Base-by-base conservation (phyloP, 176 grass and related monocot genomes). In the Triticum monococcum region DNA sequence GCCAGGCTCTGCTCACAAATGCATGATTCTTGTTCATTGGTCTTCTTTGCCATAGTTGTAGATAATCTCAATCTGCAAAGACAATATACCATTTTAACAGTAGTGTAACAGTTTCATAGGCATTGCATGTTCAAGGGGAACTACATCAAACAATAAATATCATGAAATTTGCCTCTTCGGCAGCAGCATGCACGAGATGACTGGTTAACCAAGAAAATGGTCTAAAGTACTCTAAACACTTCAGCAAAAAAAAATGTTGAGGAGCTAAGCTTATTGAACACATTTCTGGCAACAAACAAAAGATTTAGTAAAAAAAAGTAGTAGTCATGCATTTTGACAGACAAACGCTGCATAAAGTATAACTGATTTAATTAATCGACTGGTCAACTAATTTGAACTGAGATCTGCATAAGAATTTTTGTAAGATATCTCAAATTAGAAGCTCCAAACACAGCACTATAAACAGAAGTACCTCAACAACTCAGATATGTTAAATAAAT, bases 31-130 rank as follows among this genome's bases (percentile, higher is more conserved):
- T 67, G 68, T 46, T 80, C 59, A 80, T 12, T 70, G 18, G 23
- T 99, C 92, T 84, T 99, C 97, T 81, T 93, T 99, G 74, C 97
- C 97, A 85, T 93, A 96, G 73, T 99, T 79, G 81, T 96, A 91
- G 57, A 96, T 45, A 43, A 99, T 93, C 87, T 99, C 97, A 32
- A 99, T 99, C 97, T 99, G 90, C 79, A 94, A 45, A 12, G 54
- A 3, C 4, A 63, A 52, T 12, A 50, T 61, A 26, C 7, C 28
- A 75, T 16, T 10, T 75, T 23, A 74, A 64, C 22, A 30, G 60
- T 41, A 74, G 17, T 62, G 64, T 9, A 31, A 14, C 30, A 45
- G 2, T 86, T 86, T 70, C n/a, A 57, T 59, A 30, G n/a, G 17
- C 23, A 77, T 67, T 48, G 54, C 35, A 62, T 18, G 26, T 12